Conservation (phyloP, 805 yeast species). For the Cyberlindnera euphorbiiphila region DNA sequence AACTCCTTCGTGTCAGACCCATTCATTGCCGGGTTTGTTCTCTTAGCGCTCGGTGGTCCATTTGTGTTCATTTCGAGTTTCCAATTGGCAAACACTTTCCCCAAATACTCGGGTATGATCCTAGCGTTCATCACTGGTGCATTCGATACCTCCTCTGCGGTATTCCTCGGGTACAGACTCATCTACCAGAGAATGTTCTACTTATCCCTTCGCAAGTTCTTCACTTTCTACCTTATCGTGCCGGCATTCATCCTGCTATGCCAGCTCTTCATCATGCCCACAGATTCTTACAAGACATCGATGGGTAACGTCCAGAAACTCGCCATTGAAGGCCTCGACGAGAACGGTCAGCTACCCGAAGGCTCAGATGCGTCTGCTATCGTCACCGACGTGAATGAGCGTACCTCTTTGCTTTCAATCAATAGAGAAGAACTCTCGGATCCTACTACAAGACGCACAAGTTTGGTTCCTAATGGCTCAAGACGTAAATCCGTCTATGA, state of each 20-base stretch:
- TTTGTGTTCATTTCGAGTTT: constrained; percentile 87
- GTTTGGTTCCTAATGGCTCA: constrained; percentile 21
- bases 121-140: constrained; percentile 89
- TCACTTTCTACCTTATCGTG: constrained; percentile 61
- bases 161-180: constrained; percentile 71
- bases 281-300: constrained; percentile 67
- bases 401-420: constrained; percentile 29
- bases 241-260: constrained; percentile 75
- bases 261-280: constrained; percentile 79
- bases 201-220: constrained; percentile 54
- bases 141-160: constrained; percentile 88
- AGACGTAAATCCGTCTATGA: constrained; percentile 59
- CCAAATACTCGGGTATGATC: constrained; percentile 74
- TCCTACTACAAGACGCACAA: constrained; percentile 13
- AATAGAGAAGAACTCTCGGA: constrained; percentile 12
- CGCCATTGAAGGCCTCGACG: constrained; percentile 71
- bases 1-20: constrained; percentile 44
- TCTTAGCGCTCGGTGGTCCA: constrained; percentile 89
- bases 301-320: constrained; percentile 63
- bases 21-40: constrained; percentile 68
- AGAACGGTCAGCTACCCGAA: constrained; percentile 49
- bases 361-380: constrained; percentile 39
- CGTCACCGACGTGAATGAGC: constrained; percentile 41
- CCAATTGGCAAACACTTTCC: constrained; percentile 86
- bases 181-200: constrained; percentile 41